These are phyloP conservation scores for Diaporthe citriasiana DNA, from an alignment of 2,329 filamentous ascomycete genomes.

Conservation along the genomic window DNA sequence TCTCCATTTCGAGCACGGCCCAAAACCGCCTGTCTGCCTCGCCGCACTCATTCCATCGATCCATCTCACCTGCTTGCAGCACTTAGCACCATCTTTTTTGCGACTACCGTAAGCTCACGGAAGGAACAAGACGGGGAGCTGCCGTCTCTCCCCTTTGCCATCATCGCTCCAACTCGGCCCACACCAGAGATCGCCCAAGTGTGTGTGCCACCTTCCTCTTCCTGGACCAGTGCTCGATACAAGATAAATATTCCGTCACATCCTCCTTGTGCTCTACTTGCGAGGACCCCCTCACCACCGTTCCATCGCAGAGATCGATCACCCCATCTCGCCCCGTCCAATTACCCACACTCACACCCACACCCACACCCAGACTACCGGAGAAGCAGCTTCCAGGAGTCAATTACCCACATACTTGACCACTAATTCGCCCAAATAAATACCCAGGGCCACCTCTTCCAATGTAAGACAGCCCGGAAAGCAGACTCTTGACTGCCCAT, in stretches of 20 bases:
- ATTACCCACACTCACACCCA: conserved; percentile 19
- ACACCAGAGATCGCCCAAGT: conserved; percentile 25
- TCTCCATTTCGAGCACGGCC: conserved; percentile 1
- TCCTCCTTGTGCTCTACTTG: background rate
- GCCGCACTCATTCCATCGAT: conserved; percentile 26
- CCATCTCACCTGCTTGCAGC: conserved; percentile 2
- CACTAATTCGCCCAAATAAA: background rate
- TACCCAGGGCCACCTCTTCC: background rate
- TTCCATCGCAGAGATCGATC: conserved; percentile 4
- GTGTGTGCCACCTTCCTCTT: conserved; percentile 22
- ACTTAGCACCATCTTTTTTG: background rate
- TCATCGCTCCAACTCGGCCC: background rate
- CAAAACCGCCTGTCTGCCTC: conserved; percentile 10
- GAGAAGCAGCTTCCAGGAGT: conserved; percentile 21
- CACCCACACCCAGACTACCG: conserved; percentile 2
- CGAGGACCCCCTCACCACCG: background rate
- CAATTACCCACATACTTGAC: conserved; percentile 23
- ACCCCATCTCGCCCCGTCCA: conserved; percentile 20
- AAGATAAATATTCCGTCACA: conserved; percentile 25
- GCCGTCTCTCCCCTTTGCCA: too few species aligned
- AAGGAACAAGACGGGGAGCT: background rate
- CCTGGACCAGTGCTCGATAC: conserved; percentile 13
- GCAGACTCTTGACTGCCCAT: too few species aligned
- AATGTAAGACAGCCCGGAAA: background rate
- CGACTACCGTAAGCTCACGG: conserved; percentile 13